phyloP scores from a whole-genome alignment of 345 rosid species.

The Eucalyptus pauciflora region DNA sequence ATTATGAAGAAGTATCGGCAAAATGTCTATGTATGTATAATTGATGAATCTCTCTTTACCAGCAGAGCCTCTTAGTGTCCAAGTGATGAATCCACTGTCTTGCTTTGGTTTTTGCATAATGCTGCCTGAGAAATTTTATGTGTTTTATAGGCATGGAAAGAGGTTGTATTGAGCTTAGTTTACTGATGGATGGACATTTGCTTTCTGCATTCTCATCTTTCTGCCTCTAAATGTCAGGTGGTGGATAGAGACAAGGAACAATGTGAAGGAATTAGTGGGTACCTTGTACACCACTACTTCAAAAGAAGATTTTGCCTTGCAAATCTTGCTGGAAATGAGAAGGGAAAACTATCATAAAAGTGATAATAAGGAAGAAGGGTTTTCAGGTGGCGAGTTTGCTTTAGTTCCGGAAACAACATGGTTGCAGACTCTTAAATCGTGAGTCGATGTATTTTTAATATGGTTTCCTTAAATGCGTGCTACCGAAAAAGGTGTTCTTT shows the following conservation, averaged over 20 bases:
- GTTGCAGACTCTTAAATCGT: slow-evolving; percentile 55
- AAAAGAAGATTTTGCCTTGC: slow-evolving; percentile 15
- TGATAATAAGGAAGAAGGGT: slow-evolving; percentile 19
- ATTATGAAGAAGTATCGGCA: neutral
- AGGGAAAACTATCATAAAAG: slow-evolving; percentile 17
- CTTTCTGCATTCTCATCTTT: neutral
- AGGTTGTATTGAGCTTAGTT: neutral
- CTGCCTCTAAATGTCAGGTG: slow-evolving; percentile 22
- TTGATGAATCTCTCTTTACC: neutral
- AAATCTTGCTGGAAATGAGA: slow-evolving; percentile 38
- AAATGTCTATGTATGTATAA: neutral
- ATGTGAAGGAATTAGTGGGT: slow-evolving; percentile 22
- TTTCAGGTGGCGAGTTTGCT: slow-evolving; percentile 38
- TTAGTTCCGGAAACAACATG: slow-evolving; percentile 50
- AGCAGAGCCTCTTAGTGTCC: neutral
- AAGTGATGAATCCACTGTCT: neutral
- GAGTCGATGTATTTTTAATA: neutral
- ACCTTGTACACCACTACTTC: slow-evolving; percentile 26
- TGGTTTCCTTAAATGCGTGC: neutral
- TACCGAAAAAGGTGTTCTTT: neutral
- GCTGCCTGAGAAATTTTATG: neutral
- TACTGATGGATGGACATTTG: neutral
- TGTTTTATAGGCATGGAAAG: neutral
- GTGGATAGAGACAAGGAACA: slow-evolving; percentile 40
- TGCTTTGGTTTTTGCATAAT: neutral